Base-by-base conservation (phyloP, 805 yeast species). In the Clavispora asparagi region DNA sequence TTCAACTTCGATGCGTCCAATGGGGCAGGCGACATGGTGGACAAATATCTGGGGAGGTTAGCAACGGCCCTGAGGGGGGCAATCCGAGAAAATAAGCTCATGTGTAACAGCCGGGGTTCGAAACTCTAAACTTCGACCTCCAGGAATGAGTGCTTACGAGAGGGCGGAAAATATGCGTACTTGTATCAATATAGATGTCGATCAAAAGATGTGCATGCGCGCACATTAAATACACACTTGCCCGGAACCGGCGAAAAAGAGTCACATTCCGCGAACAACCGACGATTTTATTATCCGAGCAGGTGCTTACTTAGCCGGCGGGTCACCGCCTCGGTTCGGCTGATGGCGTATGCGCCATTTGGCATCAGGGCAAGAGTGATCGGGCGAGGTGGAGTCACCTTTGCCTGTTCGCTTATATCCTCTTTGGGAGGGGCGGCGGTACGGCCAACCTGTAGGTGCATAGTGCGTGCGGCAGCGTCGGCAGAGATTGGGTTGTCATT, bases 1-100 rank as follows among this genome's bases (percentile, higher is more conserved):
- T 60, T 55, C 48, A 70, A 58, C 50, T 66, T 68, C 40, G 66
- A 56, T 6, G 76, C 64, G 52, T 72, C 75, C 52, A 71, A 64
- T 10, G 65, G 57, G 25, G 67, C 66, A 26, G 46, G 55, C 29
- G 45, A 48, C 52, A 54, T 52, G 51, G 52, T 52, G 28, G 57
- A 50, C 13, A 54, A 52, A 19, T 40, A 46, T 46, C 56, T 54
- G 11, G 42, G 13, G 11, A 46, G 14, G 52, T 49, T 49, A 49
- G 52, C 42, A n/a, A 44, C 37, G 13, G 37, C 37, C 25, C 25
- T 33, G 16, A 33, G 23, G 3, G 37, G 37, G 25, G 37, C 11
- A 16, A 33, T 33, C 13, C 37, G 37, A 7, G 37, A 33, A 10
- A 33, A 17, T 33, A 33, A 33, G 37, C 37, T 33, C 37, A 33